These are phyloP conservation scores for Dovyalis caffra DNA, from an alignment of 345 rosid genomes.

Conservation along the genomic window DNA sequence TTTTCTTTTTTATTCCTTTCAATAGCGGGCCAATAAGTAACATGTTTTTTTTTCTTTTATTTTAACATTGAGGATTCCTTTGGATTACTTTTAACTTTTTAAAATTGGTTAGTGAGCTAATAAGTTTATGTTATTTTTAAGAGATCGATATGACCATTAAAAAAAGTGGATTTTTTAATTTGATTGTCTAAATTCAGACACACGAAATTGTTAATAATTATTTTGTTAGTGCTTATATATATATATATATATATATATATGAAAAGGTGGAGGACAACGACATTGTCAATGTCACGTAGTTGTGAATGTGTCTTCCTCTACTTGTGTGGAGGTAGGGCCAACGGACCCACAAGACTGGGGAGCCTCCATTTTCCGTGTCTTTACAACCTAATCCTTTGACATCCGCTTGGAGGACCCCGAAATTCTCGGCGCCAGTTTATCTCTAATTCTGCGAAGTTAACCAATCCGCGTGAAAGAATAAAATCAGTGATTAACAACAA, in stretches of 20 bases:
- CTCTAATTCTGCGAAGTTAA: background rate
- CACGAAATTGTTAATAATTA: too few species aligned
- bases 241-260: background rate
- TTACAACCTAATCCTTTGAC: conserved; percentile 41
- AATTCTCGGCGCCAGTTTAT: conserved; percentile 46
- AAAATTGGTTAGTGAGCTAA: too few species aligned
- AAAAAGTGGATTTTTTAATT: too few species aligned
- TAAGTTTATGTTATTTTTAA: too few species aligned
- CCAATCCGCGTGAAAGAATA: background rate
- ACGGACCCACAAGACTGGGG: conserved; percentile 12
- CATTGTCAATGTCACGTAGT: conserved; percentile 23
- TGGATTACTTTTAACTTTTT: too few species aligned
- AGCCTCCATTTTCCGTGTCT: background rate
- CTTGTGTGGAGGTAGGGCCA: background rate
- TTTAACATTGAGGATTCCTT: too few species aligned
- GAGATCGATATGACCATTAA: too few species aligned
- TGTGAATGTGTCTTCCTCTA: background rate
- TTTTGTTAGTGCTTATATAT: too few species aligned
- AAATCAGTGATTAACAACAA: background rate
- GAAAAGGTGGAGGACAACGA: background rate
- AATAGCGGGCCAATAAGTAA: background rate
- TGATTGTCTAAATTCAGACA: too few species aligned
- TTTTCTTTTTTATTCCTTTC: background rate
- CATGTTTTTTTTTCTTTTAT: too few species aligned
- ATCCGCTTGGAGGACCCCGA: conserved; percentile 30